phyloP scores from a whole-genome alignment of 352 stramenopile genomes.

The Phytophthora sp. region DNA sequence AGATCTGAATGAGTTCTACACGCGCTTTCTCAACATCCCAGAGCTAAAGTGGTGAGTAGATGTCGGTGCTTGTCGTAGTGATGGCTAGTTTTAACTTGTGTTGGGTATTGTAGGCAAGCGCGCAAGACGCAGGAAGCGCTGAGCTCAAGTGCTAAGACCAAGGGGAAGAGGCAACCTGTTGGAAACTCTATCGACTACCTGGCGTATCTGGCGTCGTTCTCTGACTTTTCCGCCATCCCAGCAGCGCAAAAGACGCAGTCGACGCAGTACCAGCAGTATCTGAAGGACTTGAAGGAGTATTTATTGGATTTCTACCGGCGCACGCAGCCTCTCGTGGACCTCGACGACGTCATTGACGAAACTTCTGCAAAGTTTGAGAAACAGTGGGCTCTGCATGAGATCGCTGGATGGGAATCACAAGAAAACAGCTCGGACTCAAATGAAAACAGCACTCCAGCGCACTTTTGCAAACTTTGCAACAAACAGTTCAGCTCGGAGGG shows the following conservation, averaged over 20 bases:
- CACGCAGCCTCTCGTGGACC: constrained; percentile 87
- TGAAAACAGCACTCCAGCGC: constrained; percentile 13
- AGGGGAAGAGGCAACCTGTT: constrained; percentile 15
- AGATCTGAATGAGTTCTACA: constrained; percentile 88
- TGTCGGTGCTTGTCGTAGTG: neutral
- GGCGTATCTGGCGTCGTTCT: constrained; percentile 72
- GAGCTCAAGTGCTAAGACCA: constrained; percentile 17
- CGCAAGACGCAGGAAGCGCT: constrained; percentile 31
- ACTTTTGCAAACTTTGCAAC: constrained; percentile 71
- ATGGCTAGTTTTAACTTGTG: neutral
- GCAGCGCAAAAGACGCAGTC: constrained; percentile 64
- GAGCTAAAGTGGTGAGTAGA: constrained; percentile 51
- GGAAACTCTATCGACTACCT: constrained; percentile 65
- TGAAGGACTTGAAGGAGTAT: constrained; percentile 81
- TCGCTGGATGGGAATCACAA: constrained; percentile 60
- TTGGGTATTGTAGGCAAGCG: constrained; percentile 35
- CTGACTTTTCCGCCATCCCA: constrained; percentile 69
- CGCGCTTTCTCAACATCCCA: constrained; percentile 77
- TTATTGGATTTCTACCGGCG: constrained; percentile 88
- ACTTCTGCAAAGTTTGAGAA: constrained; percentile 87
- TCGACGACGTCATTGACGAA: constrained; percentile 87
- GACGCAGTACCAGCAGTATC: constrained; percentile 64
- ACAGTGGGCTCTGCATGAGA: constrained; percentile 67
- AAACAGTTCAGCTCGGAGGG: constrained; percentile 80
- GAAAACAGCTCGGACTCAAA: constrained; percentile 1